These are phyloP conservation scores for Camellia oleifera DNA, from an alignment of 179 eudicot genomes.

Conservation along the genomic window DNA sequence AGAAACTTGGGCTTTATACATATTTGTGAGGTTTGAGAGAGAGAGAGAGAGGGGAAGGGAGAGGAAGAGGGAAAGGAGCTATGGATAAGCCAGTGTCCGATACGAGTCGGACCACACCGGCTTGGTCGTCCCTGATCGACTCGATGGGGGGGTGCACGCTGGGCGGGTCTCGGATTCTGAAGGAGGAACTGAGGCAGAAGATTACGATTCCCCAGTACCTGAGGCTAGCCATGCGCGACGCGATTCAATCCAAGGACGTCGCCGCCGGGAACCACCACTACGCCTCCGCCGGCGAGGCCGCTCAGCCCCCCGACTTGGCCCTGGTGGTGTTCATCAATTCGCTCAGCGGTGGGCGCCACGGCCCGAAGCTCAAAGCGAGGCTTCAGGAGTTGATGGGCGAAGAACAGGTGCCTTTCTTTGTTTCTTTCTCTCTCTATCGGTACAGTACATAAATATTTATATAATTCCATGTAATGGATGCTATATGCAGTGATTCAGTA, in stretches of 20 bases:
- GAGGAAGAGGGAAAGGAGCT: not conserved
- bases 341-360: conserved; percentile 84
- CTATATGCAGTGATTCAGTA: not conserved
- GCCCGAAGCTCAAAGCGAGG: conserved; percentile 61
- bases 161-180: conserved; percentile 47
- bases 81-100: conserved; percentile 29
- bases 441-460: too few species aligned
- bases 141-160: conserved; percentile 58
- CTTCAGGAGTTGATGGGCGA: conserved; percentile 77
- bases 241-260: conserved; percentile 49
- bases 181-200: conserved; percentile 45
- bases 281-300: conserved; percentile 25
- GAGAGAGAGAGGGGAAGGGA: not conserved
- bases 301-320: conserved; percentile 45
- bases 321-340: conserved; percentile 76
- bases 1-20: not conserved
- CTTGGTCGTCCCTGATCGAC: conserved; percentile 64
- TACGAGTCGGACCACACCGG: conserved; percentile 23
- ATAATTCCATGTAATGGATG: not conserved
- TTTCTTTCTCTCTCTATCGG: not conserved
- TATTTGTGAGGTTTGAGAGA: not conserved
- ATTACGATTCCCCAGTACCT: conserved; percentile 63
- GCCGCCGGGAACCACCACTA: conserved; percentile 26
- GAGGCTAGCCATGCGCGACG: conserved; percentile 51
- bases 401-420: conserved; percentile 56